Percentiles rank a stretch among this genome's conserved stretches.
These are phyloP conservation scores for Exobasidium rhododendri DNA, from an alignment of 1,284 basidiomycete species.

Conservation along the genomic window DNA sequence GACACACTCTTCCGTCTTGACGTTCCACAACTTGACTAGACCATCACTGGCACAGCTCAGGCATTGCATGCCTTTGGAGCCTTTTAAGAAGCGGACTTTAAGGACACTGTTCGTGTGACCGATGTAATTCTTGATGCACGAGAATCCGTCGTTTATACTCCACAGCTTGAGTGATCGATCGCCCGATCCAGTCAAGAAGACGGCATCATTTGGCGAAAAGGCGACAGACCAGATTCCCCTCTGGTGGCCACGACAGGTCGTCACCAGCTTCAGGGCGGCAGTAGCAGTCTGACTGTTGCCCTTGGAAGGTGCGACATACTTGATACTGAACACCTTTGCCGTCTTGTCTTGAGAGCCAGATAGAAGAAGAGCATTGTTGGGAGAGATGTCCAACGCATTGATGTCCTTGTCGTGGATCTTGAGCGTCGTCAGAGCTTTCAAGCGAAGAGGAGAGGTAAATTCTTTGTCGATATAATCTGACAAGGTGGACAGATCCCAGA, in stretches of 20 bases:
- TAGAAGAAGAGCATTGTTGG: slow-evolving; percentile 81
- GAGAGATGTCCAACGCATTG: slow-evolving; percentile 88
- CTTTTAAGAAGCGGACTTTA: slow-evolving; percentile 74
- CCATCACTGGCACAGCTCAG: slow-evolving; percentile 88
- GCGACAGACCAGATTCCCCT: slow-evolving; percentile 92
- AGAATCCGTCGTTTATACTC: slow-evolving; percentile 66
- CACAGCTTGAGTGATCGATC: slow-evolving; percentile 92
- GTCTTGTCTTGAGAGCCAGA: slow-evolving; percentile 95
- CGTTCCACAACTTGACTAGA: slow-evolving; percentile 91
- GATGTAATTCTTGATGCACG: slow-evolving; percentile 59
- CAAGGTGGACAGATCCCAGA: slow-evolving; percentile 72
- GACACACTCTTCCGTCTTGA: slow-evolving; percentile 75
- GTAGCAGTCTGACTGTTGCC: slow-evolving; percentile 31
- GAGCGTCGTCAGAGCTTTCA: slow-evolving; percentile 72
- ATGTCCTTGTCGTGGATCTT: slow-evolving; percentile 98
- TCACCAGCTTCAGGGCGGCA: slow-evolving; percentile 66
- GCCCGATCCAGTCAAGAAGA: slow-evolving; percentile 87
- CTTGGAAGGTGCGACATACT: slow-evolving; percentile 59
- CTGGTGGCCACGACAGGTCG: slow-evolving; percentile 91
- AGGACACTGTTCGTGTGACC: slow-evolving; percentile 91
- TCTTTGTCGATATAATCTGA: slow-evolving; percentile 3
- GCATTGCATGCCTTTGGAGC: slow-evolving; percentile 74
- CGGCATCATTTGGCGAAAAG: slow-evolving; percentile 77
- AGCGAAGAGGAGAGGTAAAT: slow-evolving; percentile 9
- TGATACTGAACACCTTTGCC: slow-evolving; percentile 82